These are phyloP conservation scores for Poronia punctata DNA, from an alignment of 495 filamentous ascomycete species.

Conservation along the genomic window DNA sequence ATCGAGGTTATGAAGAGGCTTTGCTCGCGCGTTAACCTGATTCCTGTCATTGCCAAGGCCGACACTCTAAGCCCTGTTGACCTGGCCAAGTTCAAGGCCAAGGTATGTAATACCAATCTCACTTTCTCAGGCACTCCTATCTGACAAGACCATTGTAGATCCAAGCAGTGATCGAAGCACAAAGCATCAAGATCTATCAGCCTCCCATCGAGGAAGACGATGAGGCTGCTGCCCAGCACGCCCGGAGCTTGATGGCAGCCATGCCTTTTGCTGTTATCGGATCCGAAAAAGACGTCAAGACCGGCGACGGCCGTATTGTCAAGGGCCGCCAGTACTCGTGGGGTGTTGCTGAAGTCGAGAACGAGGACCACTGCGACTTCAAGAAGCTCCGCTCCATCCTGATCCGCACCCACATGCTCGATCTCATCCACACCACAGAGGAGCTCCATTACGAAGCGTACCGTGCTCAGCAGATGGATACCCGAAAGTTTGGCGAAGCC, in stretches of 20 bases:
- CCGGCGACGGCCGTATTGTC: constrained; percentile 85
- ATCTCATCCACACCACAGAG: constrained; percentile 98
- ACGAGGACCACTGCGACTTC: constrained; percentile 99
- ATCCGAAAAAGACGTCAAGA: constrained; percentile 98
- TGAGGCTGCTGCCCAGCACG: constrained; percentile 88
- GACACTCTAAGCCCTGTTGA: constrained; percentile 93
- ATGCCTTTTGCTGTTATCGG: constrained; percentile 99
- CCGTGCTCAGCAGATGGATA: constrained; percentile 99
- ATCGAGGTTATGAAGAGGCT: constrained; percentile 99
- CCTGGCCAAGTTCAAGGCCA: constrained; percentile 84
- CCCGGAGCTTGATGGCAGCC: constrained; percentile 84
- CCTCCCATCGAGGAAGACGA: constrained; percentile 97
- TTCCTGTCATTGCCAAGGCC: constrained; percentile 96
- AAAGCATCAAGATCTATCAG: constrained; percentile 99
- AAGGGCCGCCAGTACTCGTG: constrained; percentile 98
- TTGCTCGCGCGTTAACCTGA: constrained; percentile 94
- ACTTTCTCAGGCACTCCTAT: background rate
- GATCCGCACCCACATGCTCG: constrained; percentile 99
- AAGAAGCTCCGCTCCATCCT: constrained; percentile 99
- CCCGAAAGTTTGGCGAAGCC: constrained; percentile 96
- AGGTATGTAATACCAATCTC: constrained; percentile 49
- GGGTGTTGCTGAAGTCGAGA: constrained; percentile 99
- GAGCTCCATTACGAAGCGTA: constrained; percentile 99
- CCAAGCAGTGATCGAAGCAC: constrained; percentile 88
- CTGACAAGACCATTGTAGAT: constrained; percentile 53